Conservation (phyloP, 2,329 filamentous ascomycete species). For the Aspergillus felis region DNA sequence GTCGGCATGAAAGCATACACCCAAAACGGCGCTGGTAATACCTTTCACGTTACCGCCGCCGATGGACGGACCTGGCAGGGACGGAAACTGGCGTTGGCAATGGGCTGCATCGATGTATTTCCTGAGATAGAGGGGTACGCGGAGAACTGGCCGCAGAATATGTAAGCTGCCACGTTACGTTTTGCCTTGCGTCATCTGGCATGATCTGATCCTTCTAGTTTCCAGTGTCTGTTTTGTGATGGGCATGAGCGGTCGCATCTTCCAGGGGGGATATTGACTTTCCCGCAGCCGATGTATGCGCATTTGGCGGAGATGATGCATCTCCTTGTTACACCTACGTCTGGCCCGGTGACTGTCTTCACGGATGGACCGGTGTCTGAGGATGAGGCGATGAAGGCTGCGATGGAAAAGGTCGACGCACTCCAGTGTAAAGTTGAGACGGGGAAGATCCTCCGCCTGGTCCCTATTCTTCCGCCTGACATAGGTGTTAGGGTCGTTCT, state of each 20-base stretch:
- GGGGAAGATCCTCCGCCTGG: background rate
- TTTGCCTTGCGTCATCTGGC: background rate
- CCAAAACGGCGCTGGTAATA: background rate
- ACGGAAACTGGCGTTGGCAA: constrained; percentile 53
- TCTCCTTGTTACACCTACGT: background rate
- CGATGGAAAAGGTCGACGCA: background rate
- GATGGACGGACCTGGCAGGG: constrained; percentile 44
- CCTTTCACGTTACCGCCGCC: constrained; percentile 32
- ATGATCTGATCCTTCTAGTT: constrained; percentile 29
- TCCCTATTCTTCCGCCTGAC: background rate
- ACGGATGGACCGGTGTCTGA: background rate
- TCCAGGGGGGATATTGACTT: background rate
- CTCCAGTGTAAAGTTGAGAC: background rate
- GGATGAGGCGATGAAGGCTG: background rate
- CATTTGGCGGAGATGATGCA: background rate
- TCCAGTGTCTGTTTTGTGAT: constrained; percentile 59
- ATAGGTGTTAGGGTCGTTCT: background rate
- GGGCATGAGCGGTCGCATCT: constrained; percentile 46
- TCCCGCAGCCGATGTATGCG: background rate
- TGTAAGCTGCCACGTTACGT: constrained; percentile 30
- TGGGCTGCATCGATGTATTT: constrained; percentile 49
- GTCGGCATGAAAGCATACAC: background rate
- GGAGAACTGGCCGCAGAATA: constrained; percentile 51
- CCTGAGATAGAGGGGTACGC: constrained; percentile 51
- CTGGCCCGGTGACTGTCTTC: background rate